phyloP scores from a whole-genome alignment of 1,284 basidiomycete genomes.

The Ustilago trichophora region DNA sequence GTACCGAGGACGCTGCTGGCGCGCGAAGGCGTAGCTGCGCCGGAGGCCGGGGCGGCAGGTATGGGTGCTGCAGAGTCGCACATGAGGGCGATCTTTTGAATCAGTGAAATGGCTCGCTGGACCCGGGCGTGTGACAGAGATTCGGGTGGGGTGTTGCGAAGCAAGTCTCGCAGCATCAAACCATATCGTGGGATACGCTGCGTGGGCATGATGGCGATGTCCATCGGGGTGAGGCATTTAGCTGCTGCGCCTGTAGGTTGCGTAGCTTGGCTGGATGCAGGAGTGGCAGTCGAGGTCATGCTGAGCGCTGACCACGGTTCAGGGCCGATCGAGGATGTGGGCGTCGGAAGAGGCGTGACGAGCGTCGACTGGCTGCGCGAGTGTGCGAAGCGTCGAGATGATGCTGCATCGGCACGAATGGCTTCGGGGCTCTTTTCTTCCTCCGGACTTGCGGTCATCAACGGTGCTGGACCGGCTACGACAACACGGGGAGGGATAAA shows the following conservation, averaged over 20 bases:
- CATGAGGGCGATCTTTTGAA: conserved; percentile 30
- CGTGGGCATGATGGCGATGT: conserved; percentile 64
- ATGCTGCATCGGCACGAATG: not conserved
- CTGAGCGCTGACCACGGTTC: conserved; percentile 11
- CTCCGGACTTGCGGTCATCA: conserved; percentile 8
- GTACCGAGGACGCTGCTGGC: conserved; percentile 20
- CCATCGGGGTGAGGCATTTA: conserved; percentile 57
- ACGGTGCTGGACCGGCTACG: conserved; percentile 1
- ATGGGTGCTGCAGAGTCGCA: conserved; percentile 41
- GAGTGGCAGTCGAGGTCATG: not conserved
- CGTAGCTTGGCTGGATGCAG: no score
- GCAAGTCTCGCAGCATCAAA: conserved; percentile 56
- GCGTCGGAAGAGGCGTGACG: conserved; percentile 15
- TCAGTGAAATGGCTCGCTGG: conserved; percentile 36
- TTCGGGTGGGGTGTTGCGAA: conserved; percentile 54
- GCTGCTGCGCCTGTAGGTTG: no score
- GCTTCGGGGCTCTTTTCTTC: conserved; percentile 18
- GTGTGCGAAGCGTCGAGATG: conserved; percentile 14
- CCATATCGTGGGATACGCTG: conserved; percentile 60
- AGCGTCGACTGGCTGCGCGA: conserved; percentile 32
- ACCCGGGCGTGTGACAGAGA: conserved; percentile 49
- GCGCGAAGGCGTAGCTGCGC: conserved; percentile 12
- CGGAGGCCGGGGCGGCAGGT: not conserved
- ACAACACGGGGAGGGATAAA: conserved; percentile 14
- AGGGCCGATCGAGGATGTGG: not conserved